Conservation (phyloP, 164 flowering plant species). For the Magnolia kwangsiensis region DNA sequence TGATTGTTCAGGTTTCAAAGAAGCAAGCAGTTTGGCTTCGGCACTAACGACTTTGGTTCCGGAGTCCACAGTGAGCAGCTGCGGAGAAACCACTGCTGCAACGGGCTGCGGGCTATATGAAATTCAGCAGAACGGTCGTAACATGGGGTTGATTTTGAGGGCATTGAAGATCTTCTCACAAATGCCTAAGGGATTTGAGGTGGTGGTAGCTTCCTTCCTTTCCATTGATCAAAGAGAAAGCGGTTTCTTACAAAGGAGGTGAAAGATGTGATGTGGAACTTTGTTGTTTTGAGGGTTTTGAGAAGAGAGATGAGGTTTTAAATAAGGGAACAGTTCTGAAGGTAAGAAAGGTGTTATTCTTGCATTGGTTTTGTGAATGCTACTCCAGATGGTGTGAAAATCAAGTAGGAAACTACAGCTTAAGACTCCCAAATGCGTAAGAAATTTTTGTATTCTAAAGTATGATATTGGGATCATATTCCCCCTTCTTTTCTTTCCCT, state of each 20-base stretch:
- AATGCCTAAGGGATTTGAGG: neutral
- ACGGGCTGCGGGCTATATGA: neutral
- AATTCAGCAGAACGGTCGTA: neutral
- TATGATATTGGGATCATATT: neutral
- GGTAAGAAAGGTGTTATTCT: neutral
- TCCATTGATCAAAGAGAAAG: neutral
- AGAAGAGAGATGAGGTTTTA: too few relatives aligned
- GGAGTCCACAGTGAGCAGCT: neutral
- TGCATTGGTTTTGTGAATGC: neutral
- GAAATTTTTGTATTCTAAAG: neutral
- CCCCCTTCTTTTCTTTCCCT: neutral
- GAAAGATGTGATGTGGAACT: neutral
- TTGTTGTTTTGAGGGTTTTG: neutral
- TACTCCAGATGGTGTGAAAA: neutral
- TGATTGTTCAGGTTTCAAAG: neutral
- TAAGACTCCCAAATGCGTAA: neutral
- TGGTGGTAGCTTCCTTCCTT: neutral
- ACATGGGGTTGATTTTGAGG: neutral
- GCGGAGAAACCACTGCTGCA: neutral
- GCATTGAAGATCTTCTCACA: conserved; percentile 4
- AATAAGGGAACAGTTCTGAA: neutral
- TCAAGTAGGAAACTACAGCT: neutral
- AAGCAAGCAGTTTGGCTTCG: neutral
- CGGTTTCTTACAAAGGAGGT: neutral
- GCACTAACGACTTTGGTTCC: neutral